A percentile compares a stretch with the other conserved stretches of the same genome.
Evolutionary conservation across 768 basidiomycete species (phyloP).

Genomic region (Dendrothele bispora): DNA sequence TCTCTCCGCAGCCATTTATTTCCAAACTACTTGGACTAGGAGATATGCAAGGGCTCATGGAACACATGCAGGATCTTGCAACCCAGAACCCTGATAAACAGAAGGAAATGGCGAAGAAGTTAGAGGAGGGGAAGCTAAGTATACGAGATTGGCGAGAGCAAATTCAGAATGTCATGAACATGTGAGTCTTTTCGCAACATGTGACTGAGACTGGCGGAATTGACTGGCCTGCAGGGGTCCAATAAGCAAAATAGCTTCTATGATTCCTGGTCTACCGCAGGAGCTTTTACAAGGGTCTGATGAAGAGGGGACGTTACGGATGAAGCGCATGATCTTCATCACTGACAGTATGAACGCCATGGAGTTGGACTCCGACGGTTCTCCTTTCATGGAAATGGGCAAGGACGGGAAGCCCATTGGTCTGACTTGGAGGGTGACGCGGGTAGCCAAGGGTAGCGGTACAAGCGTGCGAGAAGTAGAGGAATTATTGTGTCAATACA

Average conservation of each 20-base stretch:
- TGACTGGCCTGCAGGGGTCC: constrained; percentile 72
- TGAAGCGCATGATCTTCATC: constrained; percentile 99
- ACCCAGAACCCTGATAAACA: constrained; percentile 94
- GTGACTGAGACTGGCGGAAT: constrained; percentile 5
- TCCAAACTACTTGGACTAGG: constrained; percentile 95
- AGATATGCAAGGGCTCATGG: constrained; percentile 95
- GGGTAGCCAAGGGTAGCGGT: constrained; percentile 92
- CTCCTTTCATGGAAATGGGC: constrained; percentile 81
- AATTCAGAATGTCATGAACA: constrained; percentile 96
- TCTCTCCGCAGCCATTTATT: constrained; percentile 95
- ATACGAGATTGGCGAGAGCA: constrained; percentile 98
- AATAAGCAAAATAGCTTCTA: constrained; percentile 95
- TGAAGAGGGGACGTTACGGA: constrained; percentile 84
- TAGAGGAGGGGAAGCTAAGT: constrained; percentile 95
- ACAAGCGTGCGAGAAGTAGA: constrained; percentile 98
- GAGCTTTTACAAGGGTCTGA: constrained; percentile 90
- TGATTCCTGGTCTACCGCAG: constrained; percentile 96
- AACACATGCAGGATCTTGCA: constrained; percentile 97
- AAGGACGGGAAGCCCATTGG: constrained; percentile 83
- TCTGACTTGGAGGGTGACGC: constrained; percentile 87
- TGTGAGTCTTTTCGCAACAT: constrained; percentile 52
- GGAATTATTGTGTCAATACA: constrained; percentile 92
- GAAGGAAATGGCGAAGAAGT: constrained; percentile 97
- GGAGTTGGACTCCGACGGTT: constrained; percentile 95
- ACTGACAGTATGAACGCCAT: constrained; percentile 95